A percentile compares a stretch with the other conserved stretches of the same genome.
These are phyloP conservation scores for Graphilbum ipis-grandicollis DNA, from an alignment of 2,329 filamentous ascomycete genomes.

Conservation along the genomic window DNA sequence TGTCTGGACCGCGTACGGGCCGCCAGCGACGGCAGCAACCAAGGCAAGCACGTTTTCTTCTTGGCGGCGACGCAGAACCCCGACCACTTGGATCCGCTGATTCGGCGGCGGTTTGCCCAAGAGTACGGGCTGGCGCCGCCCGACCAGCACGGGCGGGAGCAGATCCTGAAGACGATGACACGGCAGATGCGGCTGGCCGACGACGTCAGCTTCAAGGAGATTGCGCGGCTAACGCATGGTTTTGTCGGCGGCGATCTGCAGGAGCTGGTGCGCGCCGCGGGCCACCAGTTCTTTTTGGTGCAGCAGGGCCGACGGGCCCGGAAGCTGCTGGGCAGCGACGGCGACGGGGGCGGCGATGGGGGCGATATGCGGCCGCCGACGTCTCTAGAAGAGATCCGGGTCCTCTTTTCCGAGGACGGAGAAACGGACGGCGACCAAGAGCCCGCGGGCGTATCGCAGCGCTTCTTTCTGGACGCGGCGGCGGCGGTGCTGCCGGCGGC, in stretches of 20 bases:
- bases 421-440: no score
- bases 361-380: neutral
- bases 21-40: neutral
- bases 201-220: conserved; percentile 53
- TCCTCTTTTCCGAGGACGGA: no score
- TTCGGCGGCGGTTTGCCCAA: conserved; percentile 63
- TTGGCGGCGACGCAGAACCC: conserved; percentile 82
- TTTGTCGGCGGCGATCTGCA: conserved; percentile 86
- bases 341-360: neutral
- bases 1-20: conserved; percentile 71
- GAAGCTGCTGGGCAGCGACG: no score
- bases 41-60: conserved; percentile 48
- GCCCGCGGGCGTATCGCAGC: conserved; percentile 15
- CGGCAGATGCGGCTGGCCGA: conserved; percentile 44
- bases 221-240: conserved; percentile 76
- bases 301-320: neutral
- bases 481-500: conserved; percentile 62
- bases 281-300: conserved; percentile 1
- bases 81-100: conserved; percentile 64
- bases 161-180: conserved; percentile 62
- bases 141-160: conserved; percentile 56
- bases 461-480: conserved; percentile 56
- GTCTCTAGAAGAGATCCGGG: neutral
- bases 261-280: conserved; percentile 33
- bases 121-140: conserved; percentile 79